phyloP scores from a whole-genome alignment of 306 rosid species.

The Crataegus laevigata region DNA sequence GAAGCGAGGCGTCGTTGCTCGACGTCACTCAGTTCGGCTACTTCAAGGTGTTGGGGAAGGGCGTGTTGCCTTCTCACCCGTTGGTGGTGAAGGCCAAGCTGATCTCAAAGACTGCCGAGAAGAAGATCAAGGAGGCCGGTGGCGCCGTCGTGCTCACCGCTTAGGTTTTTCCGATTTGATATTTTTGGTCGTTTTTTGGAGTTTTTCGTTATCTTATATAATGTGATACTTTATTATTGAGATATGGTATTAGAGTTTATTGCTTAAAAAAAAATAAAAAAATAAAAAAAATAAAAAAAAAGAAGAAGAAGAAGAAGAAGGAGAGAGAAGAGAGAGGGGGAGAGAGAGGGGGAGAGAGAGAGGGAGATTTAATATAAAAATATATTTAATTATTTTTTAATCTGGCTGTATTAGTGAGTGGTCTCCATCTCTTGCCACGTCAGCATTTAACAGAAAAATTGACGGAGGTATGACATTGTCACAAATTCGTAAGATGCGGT shows the following conservation, averaged over 20 bases:
- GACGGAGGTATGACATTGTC: too few relatives aligned
- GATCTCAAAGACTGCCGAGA: slow-evolving; percentile 11
- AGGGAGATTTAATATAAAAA: too few relatives aligned
- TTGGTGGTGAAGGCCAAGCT: slow-evolving; percentile 15
- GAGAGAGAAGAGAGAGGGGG: too few relatives aligned
- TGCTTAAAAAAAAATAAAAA: too few relatives aligned
- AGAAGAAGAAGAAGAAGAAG: too few relatives aligned
- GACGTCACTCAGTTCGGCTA: slow-evolving; percentile 14
- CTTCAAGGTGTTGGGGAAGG: slow-evolving; percentile 17
- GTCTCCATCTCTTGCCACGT: too few relatives aligned
- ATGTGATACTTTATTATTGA: background rate
- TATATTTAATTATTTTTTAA: too few relatives aligned
- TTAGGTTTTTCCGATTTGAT: background rate
- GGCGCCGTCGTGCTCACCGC: slow-evolving; percentile 16
- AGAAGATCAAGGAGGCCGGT: slow-evolving; percentile 19
- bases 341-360: too few relatives aligned
- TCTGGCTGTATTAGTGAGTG: too few relatives aligned
- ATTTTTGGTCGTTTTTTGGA: background rate
- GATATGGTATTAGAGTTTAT: background rate
- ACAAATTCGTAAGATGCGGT: too few relatives aligned
- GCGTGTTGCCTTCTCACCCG: slow-evolving; percentile 4
- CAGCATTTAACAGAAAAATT: too few relatives aligned
- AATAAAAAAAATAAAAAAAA: too few relatives aligned
- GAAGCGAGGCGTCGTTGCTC: slow-evolving; percentile 1
- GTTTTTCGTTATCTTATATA: background rate